Evolutionary conservation across 805 yeast genomes (phyloP).

Genomic region (Ogataea pini): DNA sequence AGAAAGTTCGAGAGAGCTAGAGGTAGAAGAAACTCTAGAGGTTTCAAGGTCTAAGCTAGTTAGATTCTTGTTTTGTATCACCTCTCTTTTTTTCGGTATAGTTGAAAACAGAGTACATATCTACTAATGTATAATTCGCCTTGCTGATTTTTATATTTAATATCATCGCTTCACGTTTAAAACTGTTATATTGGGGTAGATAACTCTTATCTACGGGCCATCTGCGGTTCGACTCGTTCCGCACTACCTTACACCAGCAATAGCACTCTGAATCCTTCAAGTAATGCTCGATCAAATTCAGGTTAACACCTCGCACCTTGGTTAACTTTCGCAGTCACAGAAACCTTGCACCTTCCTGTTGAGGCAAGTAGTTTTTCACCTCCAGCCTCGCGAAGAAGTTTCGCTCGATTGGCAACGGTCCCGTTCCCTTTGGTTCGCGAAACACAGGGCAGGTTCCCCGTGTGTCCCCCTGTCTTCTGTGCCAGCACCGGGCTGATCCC

Average conservation of each 20-base stretch:
- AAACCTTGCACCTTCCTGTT: background rate
- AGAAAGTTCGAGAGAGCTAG: constrained; percentile 99
- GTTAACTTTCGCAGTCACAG: constrained; percentile 1
- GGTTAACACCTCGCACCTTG: constrained; percentile 6
- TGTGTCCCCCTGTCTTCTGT: background rate
- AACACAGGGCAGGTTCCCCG: background rate
- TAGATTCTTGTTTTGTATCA: constrained; percentile 5
- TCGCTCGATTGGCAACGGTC: background rate
- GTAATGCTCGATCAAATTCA: too few relatives aligned
- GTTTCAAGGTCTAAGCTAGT: constrained; percentile 94
- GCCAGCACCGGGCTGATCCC: too few relatives aligned
- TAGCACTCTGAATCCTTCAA: too few relatives aligned
- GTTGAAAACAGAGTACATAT: constrained; percentile 9
- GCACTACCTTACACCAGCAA: background rate
- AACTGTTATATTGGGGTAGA: background rate
- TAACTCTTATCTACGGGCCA: too few relatives aligned
- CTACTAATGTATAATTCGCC: constrained; percentile 10
- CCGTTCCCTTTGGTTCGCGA: background rate
- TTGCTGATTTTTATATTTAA: constrained; percentile 6
- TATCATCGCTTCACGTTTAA: constrained; percentile 3
- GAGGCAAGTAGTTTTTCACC: background rate
- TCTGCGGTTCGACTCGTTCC: too few relatives aligned
- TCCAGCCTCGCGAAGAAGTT: background rate
- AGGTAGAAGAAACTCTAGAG: constrained; percentile 99
- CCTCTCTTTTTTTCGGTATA: constrained; percentile 13